Evolutionary conservation across 2,329 filamentous ascomycete species (phyloP).

Genomic region (Verticillium albo-atrum): DNA sequence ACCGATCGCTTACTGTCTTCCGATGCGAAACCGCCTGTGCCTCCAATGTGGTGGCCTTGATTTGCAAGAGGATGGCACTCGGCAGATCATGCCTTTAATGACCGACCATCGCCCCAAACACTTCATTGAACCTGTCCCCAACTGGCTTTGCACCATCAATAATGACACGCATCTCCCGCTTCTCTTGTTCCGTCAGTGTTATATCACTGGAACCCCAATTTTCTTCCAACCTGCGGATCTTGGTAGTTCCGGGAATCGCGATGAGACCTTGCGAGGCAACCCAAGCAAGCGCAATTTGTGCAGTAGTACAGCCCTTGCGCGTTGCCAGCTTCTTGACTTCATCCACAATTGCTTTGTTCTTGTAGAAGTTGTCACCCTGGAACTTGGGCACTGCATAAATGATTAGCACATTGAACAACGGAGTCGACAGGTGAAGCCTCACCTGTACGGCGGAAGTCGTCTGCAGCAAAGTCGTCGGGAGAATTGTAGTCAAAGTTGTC

Average conservation of each 20-base stretch:
- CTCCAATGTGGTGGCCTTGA: too few relatives aligned
- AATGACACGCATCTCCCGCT: slow-evolving; percentile 17
- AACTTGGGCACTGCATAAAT: slow-evolving; percentile 36
- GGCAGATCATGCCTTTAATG: too few relatives aligned
- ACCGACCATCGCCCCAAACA: too few relatives aligned
- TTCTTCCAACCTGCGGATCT: slow-evolving; percentile 51
- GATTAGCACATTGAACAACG: too few relatives aligned
- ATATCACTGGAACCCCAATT: slow-evolving; percentile 43
- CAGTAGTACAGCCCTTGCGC: slow-evolving; percentile 42
- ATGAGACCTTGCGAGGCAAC: slow-evolving; percentile 46
- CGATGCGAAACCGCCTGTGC: too few relatives aligned
- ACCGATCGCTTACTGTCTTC: too few relatives aligned
- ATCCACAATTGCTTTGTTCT: slow-evolving; percentile 45
- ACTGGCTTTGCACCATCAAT: background rate
- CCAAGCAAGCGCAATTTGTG: slow-evolving; percentile 54
- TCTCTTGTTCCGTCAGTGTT: slow-evolving; percentile 39
- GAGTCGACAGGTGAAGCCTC: too few relatives aligned
- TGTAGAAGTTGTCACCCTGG: slow-evolving; percentile 42
- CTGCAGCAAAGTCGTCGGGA: slow-evolving; percentile 34
- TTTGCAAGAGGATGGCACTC: too few relatives aligned
- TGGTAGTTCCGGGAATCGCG: slow-evolving; percentile 61
- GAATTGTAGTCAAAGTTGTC: slow-evolving; percentile 29
- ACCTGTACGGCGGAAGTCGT: slow-evolving; percentile 34
- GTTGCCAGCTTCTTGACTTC: slow-evolving; percentile 38
- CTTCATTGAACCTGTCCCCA: background rate